Evolutionary conservation across 2,329 filamentous ascomycete species (phyloP).

Genomic region (Neopestalotiopsis sp.): DNA sequence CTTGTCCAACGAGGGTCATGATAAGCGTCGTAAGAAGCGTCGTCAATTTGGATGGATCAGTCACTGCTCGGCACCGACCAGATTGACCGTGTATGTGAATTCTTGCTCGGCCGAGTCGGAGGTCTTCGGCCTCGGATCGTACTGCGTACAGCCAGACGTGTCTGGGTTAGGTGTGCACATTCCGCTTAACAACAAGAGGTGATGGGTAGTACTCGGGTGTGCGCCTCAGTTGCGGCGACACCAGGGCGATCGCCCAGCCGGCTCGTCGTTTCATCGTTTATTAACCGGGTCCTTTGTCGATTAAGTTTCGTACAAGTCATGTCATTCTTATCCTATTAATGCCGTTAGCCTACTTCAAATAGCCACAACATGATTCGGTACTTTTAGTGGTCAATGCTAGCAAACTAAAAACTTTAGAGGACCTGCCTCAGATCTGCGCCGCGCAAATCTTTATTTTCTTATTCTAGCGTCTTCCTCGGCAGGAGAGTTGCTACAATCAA

Average conservation of each 20-base stretch:
- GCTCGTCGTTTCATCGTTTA: not conserved
- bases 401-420: not conserved
- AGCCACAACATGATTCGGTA: not conserved
- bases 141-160: too few species aligned
- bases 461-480: not conserved
- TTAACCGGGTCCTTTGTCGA: not conserved
- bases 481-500: not conserved
- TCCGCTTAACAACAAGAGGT: too few species aligned
- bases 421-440: not conserved
- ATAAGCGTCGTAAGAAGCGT: not conserved
- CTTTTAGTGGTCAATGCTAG: not conserved
- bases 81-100: not conserved
- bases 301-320: not conserved
- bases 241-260: not conserved
- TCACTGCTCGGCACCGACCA: not conserved
- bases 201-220: too few species aligned
- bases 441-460: not conserved
- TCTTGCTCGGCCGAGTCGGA: not conserved
- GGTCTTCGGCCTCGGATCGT: not conserved
- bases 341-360: not conserved
- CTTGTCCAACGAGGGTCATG: not conserved
- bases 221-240: too few species aligned
- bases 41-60: not conserved
- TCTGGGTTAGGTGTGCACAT: too few species aligned
- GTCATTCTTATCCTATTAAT: not conserved